Evolutionary conservation across 1,284 basidiomycete species (phyloP), one percentile per base, ranked within the genome.

Genomic region (Ustilago sp.): DNA sequence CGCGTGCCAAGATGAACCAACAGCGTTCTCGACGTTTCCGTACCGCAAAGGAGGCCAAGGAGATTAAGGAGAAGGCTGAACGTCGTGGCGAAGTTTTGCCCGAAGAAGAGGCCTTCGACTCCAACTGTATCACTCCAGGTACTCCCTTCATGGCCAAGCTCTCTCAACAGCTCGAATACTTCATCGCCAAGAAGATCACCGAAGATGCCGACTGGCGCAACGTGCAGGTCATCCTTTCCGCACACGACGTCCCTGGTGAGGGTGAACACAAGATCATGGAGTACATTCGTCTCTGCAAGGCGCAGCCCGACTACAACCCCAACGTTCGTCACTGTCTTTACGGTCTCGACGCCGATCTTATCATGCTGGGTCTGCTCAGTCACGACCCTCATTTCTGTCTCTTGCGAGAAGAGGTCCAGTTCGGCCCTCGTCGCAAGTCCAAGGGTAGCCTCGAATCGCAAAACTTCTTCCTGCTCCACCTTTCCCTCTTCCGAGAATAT

Each of bases 241-340:
- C 96, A n/a, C 95, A 99, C 86, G 95, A 99, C 81, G 94, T 88
- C 41, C 96, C 96, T 0, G 97, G 97, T 76, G 97, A 99, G 87
- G 97, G 97, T 74, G 97, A 99, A 86, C 97, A 99, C 90, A 99
- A 99, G 89, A 96, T 99, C 82, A 98, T 99, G 93, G 97, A 99
- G 87, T 99, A 96, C 87, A 98, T 99, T 84, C 92, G 97, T 58
- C 88, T 94, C 72, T 91, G 92, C 66, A 94, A 96, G 82, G 95
- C 97, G 32, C 97, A 99, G 87, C 93, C 93, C 9, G 93, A 93
- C 85, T 97, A 99, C 88, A 91, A 95, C 86, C 93, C 94, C 23
- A 95, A 96, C 84, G 89, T 94, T 59, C 92, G 97, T 77, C 97
- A 99, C 87, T 99, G 97, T 87, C 88, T 99, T 64, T 99, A 99